Conservation (phyloP, 1,284 basidiomycete genomes). For the Tremellales sp. region DNA sequence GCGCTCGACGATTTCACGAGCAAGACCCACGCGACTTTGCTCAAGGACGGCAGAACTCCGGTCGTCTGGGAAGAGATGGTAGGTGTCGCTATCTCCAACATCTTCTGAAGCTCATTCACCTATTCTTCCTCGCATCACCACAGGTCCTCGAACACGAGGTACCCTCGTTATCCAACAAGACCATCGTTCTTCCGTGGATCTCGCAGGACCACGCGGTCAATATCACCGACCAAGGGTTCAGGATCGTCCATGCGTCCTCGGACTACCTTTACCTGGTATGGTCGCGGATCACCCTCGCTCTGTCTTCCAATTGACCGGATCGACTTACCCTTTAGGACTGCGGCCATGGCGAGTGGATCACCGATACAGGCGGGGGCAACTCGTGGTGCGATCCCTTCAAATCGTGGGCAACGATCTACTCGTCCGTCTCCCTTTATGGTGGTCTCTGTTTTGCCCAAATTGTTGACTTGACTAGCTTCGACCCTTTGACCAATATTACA, state of each 20-base stretch:
- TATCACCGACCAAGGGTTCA: conserved; percentile 60
- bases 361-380: conserved; percentile 54
- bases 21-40: conserved; percentile 54
- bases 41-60: conserved; percentile 55
- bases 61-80: conserved; percentile 66
- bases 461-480: conserved; percentile 55
- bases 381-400: conserved; percentile 72
- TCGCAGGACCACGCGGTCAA: conserved; percentile 58
- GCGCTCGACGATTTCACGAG: conserved; percentile 63
- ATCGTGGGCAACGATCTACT: conserved; percentile 63
- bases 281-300: too few relatives aligned
- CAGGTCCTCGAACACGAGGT: conserved; percentile 58
- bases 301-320: too few relatives aligned
- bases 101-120: conserved; percentile 35
- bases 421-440: conserved; percentile 14
- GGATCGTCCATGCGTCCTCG: conserved; percentile 63
- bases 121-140: background rate
- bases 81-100: conserved; percentile 27
- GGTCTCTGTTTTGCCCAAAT: background rate
- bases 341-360: conserved; percentile 74
- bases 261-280: conserved; percentile 70
- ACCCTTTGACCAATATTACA: conserved; percentile 62
- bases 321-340: conserved; percentile 61
- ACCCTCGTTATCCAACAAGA: conserved; percentile 61
- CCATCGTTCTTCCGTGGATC: conserved; percentile 71